Percentiles rank a stretch among this genome's conserved stretches.
Evolutionary conservation across 2,329 filamentous ascomycete species (phyloP).

Genomic region (Nemania sp.): DNA sequence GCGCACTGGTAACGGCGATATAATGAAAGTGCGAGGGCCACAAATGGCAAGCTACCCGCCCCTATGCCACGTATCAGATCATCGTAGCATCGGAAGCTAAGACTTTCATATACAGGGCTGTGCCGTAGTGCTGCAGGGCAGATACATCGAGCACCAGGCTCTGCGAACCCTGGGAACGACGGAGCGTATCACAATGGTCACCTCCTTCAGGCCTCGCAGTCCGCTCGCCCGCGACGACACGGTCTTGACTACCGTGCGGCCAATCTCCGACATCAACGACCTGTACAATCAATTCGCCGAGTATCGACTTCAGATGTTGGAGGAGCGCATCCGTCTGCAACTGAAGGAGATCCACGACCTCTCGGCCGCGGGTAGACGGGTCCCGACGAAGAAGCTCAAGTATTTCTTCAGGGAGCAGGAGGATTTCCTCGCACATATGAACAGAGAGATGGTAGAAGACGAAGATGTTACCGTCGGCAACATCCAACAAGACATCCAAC

Average conservation of each 20-base stretch:
- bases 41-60: slow-evolving; percentile 56
- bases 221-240: slow-evolving; percentile 62
- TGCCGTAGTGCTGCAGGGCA: slow-evolving; percentile 68
- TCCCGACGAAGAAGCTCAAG: slow-evolving; percentile 40
- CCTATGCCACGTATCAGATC: slow-evolving; percentile 1
- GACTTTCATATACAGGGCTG: slow-evolving; percentile 51
- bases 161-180: slow-evolving; percentile 60
- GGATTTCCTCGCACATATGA: slow-evolving; percentile 43
- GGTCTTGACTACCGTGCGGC: slow-evolving; percentile 62
- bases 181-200: slow-evolving; percentile 69
- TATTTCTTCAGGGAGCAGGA: slow-evolving; percentile 42
- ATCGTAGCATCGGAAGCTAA: not conserved
- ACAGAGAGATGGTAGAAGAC: slow-evolving; percentile 42
- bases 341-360: slow-evolving; percentile 49
- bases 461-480: slow-evolving; percentile 33
- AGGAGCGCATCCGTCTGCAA: slow-evolving; percentile 58
- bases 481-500: slow-evolving; percentile 27
- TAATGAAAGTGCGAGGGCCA: slow-evolving; percentile 63
- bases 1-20: slow-evolving; percentile 55
- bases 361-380: slow-evolving; percentile 33
- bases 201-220: slow-evolving; percentile 64
- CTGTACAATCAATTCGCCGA: slow-evolving; percentile 65
- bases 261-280: slow-evolving; percentile 59
- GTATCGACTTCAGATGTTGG: slow-evolving; percentile 66
- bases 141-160: slow-evolving; percentile 69